Base-by-base conservation (phyloP, 352 stramenopile species). In the Pythium pyrilobum region DNA sequence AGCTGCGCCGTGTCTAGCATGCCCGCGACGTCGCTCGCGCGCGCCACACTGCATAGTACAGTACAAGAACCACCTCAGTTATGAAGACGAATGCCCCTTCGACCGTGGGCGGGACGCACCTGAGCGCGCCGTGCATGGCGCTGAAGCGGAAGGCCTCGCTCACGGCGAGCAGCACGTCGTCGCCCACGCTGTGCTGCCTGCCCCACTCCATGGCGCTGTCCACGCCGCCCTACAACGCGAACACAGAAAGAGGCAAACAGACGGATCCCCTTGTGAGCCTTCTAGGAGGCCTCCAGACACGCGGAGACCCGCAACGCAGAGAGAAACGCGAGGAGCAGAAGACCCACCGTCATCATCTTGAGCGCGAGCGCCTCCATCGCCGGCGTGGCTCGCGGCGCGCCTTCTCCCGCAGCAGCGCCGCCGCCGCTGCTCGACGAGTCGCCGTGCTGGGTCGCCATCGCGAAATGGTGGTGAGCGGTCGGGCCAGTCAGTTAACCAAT, bases 131-230 rank as follows among this genome's bases (percentile, higher is more conserved):
- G 4, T 75, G 79, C 32, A 89, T 41, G 11, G 51, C 32, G 21
- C 58, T 66, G 24, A 81, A 74, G 23, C 57, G 58, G 58, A 74
- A 81, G 51, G 56, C 74, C 0, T 62, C 44, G 0, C 38, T 25
- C 6, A 69, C 72, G 10, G 54, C 76, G 7, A 42, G 15, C 32
- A 51, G 53, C n/a, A 85, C 87, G 0, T 76, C 76, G 13, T 61
- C 13, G 52, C 87, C 75, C 38, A 89, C 87, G 24, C 79, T 76
- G 45, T 75, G 34, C 60, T 89, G 79, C 23, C 87, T 87, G 25
- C 76, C 79, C 12, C 79, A 39, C 32, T 89, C 76, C 25, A 87
- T 64, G 10, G 74, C 76, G n/a, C 86, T 74, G 8, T 71, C 76
- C 33, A 87, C 71, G 27, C 79, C 79, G 36, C 74, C 33, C 72